Conservation (phyloP, 305 asterid genomes). For the Lippia alba region DNA sequence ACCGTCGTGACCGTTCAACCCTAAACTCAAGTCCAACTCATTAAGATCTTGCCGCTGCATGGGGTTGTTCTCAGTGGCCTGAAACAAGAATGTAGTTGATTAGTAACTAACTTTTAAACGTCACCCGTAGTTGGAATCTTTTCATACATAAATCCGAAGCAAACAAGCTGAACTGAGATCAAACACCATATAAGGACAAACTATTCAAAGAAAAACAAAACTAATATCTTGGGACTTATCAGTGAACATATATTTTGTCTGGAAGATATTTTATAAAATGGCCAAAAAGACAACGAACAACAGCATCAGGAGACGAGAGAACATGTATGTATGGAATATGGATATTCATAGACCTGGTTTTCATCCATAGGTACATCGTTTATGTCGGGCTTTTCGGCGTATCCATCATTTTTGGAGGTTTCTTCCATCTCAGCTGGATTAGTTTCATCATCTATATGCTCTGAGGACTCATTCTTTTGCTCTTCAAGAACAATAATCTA, state of each 20-base stretch:
- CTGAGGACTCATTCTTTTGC: conserved; percentile 55
- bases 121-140: background rate
- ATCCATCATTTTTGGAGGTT: conserved; percentile 47
- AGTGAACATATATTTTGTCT: background rate
- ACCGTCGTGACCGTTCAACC: conserved; percentile 54
- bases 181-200: background rate
- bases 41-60: conserved; percentile 63
- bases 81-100: conserved; percentile 18
- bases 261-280: background rate
- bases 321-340: conserved; percentile 19
- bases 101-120: background rate
- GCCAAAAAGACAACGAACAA: background rate
- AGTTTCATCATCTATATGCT: conserved; percentile 66
- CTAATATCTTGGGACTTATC: too few relatives aligned
- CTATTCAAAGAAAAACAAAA: background rate
- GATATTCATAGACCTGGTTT: conserved; percentile 47
- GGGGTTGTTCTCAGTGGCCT: conserved; percentile 48
- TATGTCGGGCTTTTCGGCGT: conserved; percentile 71
- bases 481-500: conserved; percentile 71
- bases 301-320: background rate
- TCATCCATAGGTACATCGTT: conserved; percentile 68
- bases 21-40: conserved; percentile 69
- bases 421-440: conserved; percentile 48
- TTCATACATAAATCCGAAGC: background rate
- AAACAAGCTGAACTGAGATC: background rate